A percentile compares a stretch with the other conserved stretches of the same genome.
Conservation (phyloP, 208 protist species). For the Jaenimonas drosophilae region DNA sequence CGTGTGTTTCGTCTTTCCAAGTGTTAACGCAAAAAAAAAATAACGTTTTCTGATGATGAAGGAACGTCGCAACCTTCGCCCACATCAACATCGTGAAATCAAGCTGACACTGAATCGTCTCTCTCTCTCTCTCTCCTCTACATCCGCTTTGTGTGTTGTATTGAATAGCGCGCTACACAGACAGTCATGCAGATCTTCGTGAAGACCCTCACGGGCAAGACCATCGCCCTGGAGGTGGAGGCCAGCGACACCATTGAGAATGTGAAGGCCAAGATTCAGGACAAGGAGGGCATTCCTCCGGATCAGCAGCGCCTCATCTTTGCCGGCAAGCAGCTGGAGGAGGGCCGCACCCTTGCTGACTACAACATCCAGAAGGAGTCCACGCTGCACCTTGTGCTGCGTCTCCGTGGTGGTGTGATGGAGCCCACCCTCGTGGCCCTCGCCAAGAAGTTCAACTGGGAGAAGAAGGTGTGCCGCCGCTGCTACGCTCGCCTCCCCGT, state of each 20-base stretch:
- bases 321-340: constrained; percentile 97
- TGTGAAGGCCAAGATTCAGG: constrained; percentile 98
- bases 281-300: constrained; percentile 97
- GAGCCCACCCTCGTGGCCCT: constrained; percentile 96
- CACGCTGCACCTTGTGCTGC: constrained; percentile 98
- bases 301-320: constrained; percentile 93
- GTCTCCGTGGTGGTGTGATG: constrained; percentile 91
- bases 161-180: too few species aligned
- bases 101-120: constrained; percentile 7
- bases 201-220: constrained; percentile 97
- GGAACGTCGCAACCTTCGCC: not conserved
- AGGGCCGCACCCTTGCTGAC: constrained; percentile 96
- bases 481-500: constrained; percentile 92
- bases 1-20: not conserved
- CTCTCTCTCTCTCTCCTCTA: constrained; percentile 10
- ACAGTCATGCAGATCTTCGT: constrained; percentile 94
- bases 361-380: constrained; percentile 99
- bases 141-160: not conserved
- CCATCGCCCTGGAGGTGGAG: constrained; percentile 97
- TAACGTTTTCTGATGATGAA: not conserved
- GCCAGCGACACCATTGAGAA: constrained; percentile 95
- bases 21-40: not conserved
- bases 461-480: constrained; percentile 97
- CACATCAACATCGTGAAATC: not conserved
- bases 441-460: constrained; percentile 97